phyloP scores from a whole-genome alignment of 306 rosid genomes.

The Astragalus membranaceus region DNA sequence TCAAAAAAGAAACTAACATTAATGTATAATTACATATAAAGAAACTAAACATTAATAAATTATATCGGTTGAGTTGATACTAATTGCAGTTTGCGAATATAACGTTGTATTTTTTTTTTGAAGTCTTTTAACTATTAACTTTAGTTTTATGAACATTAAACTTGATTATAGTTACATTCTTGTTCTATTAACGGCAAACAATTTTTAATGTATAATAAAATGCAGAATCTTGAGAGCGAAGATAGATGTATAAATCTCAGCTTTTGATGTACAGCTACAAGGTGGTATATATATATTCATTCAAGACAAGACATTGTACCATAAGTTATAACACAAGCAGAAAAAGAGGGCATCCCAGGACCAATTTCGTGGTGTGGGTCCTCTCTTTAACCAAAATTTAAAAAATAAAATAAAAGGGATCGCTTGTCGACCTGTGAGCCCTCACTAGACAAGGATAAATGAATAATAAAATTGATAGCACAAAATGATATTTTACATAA shows the following conservation, averaged over 20 bases:
- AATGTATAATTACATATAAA: too few relatives aligned
- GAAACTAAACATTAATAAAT: too few relatives aligned
- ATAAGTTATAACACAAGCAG: constrained; percentile 26
- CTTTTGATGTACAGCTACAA: constrained; percentile 27
- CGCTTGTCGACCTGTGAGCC: constrained; percentile 20
- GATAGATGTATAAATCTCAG: constrained; percentile 28
- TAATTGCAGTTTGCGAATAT: too few relatives aligned
- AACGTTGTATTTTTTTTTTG: too few relatives aligned
- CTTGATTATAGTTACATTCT: too few relatives aligned
- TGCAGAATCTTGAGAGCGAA: constrained; percentile 10
- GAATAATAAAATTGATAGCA: constrained; percentile 38
- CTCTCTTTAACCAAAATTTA: constrained; percentile 20
- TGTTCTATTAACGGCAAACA: neutral
- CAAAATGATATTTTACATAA: constrained; percentile 40
- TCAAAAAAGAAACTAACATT: too few relatives aligned
- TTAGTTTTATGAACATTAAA: too few relatives aligned
- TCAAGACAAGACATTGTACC: constrained; percentile 23
- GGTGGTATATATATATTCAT: constrained; percentile 29
- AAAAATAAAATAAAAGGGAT: constrained; percentile 10
- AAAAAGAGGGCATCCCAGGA: constrained; percentile 16
- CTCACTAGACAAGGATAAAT: constrained; percentile 29
- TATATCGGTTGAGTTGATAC: too few relatives aligned
- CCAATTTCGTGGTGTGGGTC: constrained; percentile 7
- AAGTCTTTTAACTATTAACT: too few relatives aligned
- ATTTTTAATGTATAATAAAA: neutral